These are phyloP conservation scores for Aspergillus mulundensis DNA, from an alignment of 495 filamentous ascomycete genomes.

Conservation along the genomic window DNA sequence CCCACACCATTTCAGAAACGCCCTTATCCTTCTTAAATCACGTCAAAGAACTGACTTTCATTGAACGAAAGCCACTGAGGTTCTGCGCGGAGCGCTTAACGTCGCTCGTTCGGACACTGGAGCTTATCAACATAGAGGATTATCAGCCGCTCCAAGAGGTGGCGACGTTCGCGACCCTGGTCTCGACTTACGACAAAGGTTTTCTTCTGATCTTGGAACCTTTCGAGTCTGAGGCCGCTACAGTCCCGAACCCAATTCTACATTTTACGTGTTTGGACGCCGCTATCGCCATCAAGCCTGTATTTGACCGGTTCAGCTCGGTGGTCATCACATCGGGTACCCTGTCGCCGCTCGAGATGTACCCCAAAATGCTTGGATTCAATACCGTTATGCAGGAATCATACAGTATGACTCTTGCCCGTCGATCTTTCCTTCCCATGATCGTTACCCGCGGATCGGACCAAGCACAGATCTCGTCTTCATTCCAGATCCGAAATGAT, in stretches of 20 bases:
- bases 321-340: conserved; percentile 99
- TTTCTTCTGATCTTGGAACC: conserved; percentile 95
- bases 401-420: conserved; percentile 92
- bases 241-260: conserved; percentile 90
- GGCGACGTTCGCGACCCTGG: conserved; percentile 96
- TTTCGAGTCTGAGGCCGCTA: conserved; percentile 91
- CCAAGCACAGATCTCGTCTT: conserved; percentile 83
- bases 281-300: conserved; percentile 96
- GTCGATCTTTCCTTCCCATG: conserved; percentile 95
- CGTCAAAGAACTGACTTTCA: conserved; percentile 92
- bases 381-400: conserved; percentile 89
- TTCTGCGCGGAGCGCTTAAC: conserved; percentile 96
- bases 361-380: conserved; percentile 97
- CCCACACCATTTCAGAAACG: conserved; percentile 94
- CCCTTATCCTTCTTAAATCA: conserved; percentile 91
- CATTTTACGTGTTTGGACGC: conserved; percentile 98
- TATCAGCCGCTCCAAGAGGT: conserved; percentile 97
- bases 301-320: conserved; percentile 94
- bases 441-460: conserved; percentile 94
- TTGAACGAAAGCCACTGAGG: conserved; percentile 91
- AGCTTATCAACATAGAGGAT: conserved; percentile 96
- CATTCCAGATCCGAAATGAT: conserved; percentile 93
- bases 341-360: conserved; percentile 96
- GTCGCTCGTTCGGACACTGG: conserved; percentile 90
- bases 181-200: conserved; percentile 95